Conservation (phyloP, 176 grass and related monocot species). For the Bromus sterilis region DNA sequence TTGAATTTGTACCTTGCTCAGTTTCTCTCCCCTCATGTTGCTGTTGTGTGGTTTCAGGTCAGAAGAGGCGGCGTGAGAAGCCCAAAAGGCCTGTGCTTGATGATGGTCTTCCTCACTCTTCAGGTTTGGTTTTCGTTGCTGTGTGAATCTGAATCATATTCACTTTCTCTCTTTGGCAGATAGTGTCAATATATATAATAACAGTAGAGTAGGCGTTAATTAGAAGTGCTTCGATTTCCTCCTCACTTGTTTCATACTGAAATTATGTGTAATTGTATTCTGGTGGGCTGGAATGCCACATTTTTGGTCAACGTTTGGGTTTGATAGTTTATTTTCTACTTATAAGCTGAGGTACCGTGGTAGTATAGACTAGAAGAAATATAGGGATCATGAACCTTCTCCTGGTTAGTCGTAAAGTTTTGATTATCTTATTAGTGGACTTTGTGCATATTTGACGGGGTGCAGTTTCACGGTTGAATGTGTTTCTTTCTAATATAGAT, state of each 20-base stretch:
- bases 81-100: not conserved
- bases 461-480: not conserved
- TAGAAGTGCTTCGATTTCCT: not conserved
- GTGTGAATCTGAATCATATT: not conserved
- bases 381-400: not conserved
- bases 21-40: not conserved
- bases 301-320: no score
- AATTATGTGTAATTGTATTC: not conserved
- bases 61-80: constrained; percentile 11
- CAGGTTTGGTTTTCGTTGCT: constrained; percentile 2
- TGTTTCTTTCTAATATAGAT: not conserved
- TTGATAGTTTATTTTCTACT: not conserved
- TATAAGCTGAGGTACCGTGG: not conserved
- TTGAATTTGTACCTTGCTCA: not conserved
- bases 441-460: not conserved
- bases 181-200: not conserved
- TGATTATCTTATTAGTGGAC: not conserved
- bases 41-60: not conserved
- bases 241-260: not conserved
- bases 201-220: not conserved
- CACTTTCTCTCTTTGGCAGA: not conserved
- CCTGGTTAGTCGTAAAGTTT: not conserved
- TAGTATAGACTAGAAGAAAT: not conserved
- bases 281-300: no score
- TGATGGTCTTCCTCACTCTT: not conserved